Evolutionary conservation across 148 eudicot species (phyloP).

Genomic region (Rhododendron kiyosumense): DNA sequence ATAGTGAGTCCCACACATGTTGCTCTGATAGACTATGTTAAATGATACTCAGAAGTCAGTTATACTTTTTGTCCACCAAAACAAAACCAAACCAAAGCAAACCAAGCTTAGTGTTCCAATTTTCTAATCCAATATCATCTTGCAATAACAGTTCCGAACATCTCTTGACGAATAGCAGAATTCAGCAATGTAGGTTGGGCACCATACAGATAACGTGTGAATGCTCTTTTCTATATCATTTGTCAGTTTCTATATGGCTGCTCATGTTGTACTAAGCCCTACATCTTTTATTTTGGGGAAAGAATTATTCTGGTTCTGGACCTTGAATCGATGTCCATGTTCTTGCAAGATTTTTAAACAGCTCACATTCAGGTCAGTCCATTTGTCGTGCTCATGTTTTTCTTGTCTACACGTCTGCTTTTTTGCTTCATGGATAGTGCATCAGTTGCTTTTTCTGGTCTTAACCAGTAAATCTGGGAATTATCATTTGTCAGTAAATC

Average conservation of each 20-base stretch:
- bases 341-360: slow-evolving; percentile 24
- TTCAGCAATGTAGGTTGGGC: background rate
- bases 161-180: background rate
- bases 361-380: slow-evolving; percentile 32
- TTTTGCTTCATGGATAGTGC: background rate
- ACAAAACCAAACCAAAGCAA: background rate
- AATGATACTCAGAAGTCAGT: background rate
- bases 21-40: background rate
- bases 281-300: background rate
- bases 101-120: background rate
- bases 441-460: background rate
- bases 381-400: background rate
- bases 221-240: background rate
- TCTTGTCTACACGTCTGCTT: background rate
- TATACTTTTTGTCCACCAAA: background rate
- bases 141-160: background rate
- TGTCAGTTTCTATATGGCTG: background rate
- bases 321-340: background rate
- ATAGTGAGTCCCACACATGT: background rate
- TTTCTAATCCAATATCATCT: background rate
- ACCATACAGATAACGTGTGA: background rate
- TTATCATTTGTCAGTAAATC: no score
- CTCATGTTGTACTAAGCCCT: background rate
- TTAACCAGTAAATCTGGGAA: background rate
- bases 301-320: background rate